Base-by-base conservation (phyloP, 179 eudicot genomes). In the Silene coronaria region DNA sequence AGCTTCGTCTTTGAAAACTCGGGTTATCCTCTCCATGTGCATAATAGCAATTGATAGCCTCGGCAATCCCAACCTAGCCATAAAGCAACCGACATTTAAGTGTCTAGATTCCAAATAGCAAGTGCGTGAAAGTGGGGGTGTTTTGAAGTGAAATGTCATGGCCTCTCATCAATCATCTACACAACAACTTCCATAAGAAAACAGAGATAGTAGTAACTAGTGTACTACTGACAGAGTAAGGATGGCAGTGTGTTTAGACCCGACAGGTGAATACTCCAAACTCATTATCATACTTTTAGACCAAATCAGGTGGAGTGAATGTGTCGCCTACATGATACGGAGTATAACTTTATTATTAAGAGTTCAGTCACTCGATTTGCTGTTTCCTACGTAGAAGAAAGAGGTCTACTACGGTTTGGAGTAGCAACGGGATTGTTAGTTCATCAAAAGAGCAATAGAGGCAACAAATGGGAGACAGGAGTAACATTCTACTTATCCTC, bases 11-110 rank as follows among this genome's bases (percentile, higher is more conserved):
- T 80, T 91, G 97, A 80, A 95, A 92, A 78, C 77, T 87, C 4
- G 90, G 90, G 75, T 88, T 91, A 24, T 83, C 83, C 78, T 87
- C 93, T 77, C 99, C 97, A 82, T 88, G 93, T 14, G 97, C 97
- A 68, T 95, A 95, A 67, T 95, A 95, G 84, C 97, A 95, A 78
- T 91, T 91, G 74, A 95, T 79, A 78, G 97, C 97, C 82, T 92
- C 96, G 77, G 73, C 82, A 85, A 85, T 91, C 78, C 96, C 93
- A 82, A 92, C 99, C 99, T 95, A 75, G 66, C 42, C 78, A 84
- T 22, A 76, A 11, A 63, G 17, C 76, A 57, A 67, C 22, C 27
- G 74, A 74, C 7, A 70, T 28, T 66, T 21, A 82, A 46, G 28
- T 26, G 38, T 73, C 76, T 38, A 48, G 24, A 58, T 53, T 19